Base-by-base conservation (phyloP, 2,329 filamentous ascomycete genomes). In the Leptographium galeiforme region DNA sequence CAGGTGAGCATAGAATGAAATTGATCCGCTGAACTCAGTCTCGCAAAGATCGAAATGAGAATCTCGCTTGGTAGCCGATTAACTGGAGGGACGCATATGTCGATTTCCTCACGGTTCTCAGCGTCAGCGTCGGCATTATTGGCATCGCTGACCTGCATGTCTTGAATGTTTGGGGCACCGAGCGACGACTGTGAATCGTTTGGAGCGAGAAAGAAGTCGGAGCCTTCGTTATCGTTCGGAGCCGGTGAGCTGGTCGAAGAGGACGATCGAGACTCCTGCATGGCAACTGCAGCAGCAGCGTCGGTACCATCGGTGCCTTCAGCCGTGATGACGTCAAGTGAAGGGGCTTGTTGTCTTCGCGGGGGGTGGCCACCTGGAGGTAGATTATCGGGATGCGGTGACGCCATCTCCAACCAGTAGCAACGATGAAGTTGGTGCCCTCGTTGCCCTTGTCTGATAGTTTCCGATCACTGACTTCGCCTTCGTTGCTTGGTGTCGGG, bases 161-260 rank as follows among this genome's bases (percentile, higher is more conserved):
- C 85, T 63, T 83, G 82, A 55, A 89, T 77, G 56, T 85, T 85
- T 47, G 86, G 85, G 38, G 89, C 81, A 52, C 89, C 89, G 54
- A 96, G 78, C 1, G 91, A 96, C 1, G 91, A 96, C 66, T 93
- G 80, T 5, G 91, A 96, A 70, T 96, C 91, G 71, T 96, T 95
- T 62, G 86, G 84, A 54, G 78, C 79, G 66, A 86, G 84, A 68
- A 93, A 93, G 68, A 93, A 95, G 70, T 96, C 91, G 61, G 89
- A 95, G 70, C 96, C 91, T 64, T 90, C 86, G 69, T 94, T 89
- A 64, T 89, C 85, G 65, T 81, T 81, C 51, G 85, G 81, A 51
- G 78, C 80, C 46, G 86, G 85, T 1, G 86, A 89, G 64, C 84
- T 87, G 55, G 83, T 86, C 8, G 85, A 85, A 7, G 84, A 87